Percentiles rank a stretch among this genome's conserved stretches.
Conservation (phyloP, 148 eudicot genomes). For the Cornus florida region DNA sequence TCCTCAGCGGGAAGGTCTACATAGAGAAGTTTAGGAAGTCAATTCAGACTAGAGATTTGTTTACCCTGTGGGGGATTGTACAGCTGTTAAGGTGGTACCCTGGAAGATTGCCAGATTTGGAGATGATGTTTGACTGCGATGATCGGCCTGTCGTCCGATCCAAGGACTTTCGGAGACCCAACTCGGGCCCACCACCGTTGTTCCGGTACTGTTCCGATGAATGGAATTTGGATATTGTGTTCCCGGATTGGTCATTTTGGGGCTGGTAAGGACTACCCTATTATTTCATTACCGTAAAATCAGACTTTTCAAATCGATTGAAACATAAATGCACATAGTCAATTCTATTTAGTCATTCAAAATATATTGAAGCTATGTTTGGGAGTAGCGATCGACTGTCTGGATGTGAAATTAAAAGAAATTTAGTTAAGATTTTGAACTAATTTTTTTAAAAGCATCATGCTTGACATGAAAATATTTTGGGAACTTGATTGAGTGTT, state of each 20-base stretch:
- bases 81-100: conserved; percentile 74
- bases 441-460: no score
- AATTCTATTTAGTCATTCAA: no score
- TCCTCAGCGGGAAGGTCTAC: conserved; percentile 58
- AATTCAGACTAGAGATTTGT: conserved; percentile 60
- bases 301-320: no score
- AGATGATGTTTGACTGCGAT: conserved; percentile 67
- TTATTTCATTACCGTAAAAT: no score
- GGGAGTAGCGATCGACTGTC: no score
- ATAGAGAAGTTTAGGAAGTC: conserved; percentile 56
- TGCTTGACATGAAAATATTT: no score
- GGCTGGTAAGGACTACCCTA: conserved; percentile 53
- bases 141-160: conserved; percentile 52
- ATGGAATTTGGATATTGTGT: conserved; percentile 62
- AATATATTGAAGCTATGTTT: no score
- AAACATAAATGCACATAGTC: no score
- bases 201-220: conserved; percentile 73
- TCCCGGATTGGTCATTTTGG: conserved; percentile 97
- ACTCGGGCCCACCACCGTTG: conserved; percentile 59
- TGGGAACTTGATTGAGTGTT: no score
- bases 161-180: conserved; percentile 21
- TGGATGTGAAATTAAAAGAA: no score
- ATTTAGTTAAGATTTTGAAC: no score
- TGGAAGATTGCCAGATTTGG: conserved; percentile 79
- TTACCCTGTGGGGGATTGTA: conserved; percentile 78